These are phyloP conservation scores for Plasmodium knowlesi DNA, from an alignment of 169 alveolate genomes.

Conservation along the genomic window DNA sequence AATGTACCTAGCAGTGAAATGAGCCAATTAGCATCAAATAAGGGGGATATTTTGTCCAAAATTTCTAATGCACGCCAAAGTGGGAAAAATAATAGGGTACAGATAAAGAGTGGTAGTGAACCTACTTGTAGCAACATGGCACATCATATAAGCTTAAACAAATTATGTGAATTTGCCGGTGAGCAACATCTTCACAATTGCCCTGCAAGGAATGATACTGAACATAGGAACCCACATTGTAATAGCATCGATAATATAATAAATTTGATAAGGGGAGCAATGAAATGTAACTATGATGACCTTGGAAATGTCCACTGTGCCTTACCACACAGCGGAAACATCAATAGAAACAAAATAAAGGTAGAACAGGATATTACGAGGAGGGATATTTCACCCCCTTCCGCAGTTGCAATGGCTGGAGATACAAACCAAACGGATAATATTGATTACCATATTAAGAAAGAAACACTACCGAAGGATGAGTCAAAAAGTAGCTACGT, in stretches of 20 bases:
- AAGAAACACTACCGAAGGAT: not conserved
- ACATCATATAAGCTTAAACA: not conserved
- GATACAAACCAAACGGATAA: not conserved
- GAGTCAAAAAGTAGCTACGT: not conserved
- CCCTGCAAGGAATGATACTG: not conserved
- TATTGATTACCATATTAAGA: not conserved
- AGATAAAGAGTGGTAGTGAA: not conserved
- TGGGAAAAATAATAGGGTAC: not conserved
- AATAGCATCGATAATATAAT: not conserved
- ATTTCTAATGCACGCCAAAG: not conserved
- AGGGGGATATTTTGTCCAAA: constrained; percentile 13
- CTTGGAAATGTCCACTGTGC: not conserved
- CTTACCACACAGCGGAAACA: not conserved
- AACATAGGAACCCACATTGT: not conserved
- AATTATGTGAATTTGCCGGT: not conserved
- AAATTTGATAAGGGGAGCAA: not conserved
- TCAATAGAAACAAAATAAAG: constrained; percentile 1
- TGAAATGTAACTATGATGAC: not conserved
- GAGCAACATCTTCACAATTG: not conserved
- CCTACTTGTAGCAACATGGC: not conserved
- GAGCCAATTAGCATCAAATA: not conserved
- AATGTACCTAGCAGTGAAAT: constrained; percentile 22
- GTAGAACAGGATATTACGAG: not conserved
- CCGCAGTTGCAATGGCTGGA: not conserved
- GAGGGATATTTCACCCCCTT: not conserved